A percentile compares a stretch with the other conserved stretches of the same genome.
phyloP scores from a whole-genome alignment of 139 green algal species.

The Chlorella sp. region DNA sequence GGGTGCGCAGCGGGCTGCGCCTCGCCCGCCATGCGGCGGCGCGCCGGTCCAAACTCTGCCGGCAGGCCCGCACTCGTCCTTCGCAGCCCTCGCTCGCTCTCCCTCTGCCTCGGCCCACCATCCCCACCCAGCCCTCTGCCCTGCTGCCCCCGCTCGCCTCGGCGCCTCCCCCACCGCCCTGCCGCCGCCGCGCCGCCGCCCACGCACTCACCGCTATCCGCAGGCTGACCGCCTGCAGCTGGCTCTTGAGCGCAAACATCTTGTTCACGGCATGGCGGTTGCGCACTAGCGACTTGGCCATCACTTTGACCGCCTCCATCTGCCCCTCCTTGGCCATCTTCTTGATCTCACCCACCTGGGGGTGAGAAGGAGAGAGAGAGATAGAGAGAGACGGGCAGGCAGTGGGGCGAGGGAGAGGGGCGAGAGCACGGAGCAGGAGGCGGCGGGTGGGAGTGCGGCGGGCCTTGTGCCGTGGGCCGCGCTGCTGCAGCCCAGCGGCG shows the following conservation, averaged over 20 bases:
- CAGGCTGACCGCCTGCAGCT: conserved; percentile 97
- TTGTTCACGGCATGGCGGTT: conserved; percentile 98
- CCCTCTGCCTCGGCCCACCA: too few species aligned
- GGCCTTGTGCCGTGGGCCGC: too few species aligned
- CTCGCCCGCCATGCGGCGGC: too few species aligned
- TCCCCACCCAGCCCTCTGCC: too few species aligned
- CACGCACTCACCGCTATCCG: conserved; percentile 73
- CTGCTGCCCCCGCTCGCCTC: too few species aligned
- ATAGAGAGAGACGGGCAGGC: too few species aligned
- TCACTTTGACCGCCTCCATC: conserved; percentile 97
- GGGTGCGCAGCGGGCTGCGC: too few species aligned
- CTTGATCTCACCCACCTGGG: conserved; percentile 99
- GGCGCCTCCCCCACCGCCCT: background rate
- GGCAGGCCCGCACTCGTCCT: background rate
- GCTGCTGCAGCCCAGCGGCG: conserved; percentile 65
- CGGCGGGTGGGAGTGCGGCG: too few species aligned
- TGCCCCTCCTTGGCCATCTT: conserved; percentile 96
- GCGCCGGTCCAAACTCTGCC: background rate
- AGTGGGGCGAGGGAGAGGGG: too few species aligned
- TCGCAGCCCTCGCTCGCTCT: too few species aligned
- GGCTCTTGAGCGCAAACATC: conserved; percentile 93
- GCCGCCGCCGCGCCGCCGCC: background rate
- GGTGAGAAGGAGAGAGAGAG: too few species aligned
- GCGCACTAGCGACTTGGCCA: conserved; percentile 98
- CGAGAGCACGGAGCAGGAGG: too few species aligned